Base-by-base conservation (phyloP, 2,329 filamentous ascomycete species). In the Ceratocystis albifundus region DNA sequence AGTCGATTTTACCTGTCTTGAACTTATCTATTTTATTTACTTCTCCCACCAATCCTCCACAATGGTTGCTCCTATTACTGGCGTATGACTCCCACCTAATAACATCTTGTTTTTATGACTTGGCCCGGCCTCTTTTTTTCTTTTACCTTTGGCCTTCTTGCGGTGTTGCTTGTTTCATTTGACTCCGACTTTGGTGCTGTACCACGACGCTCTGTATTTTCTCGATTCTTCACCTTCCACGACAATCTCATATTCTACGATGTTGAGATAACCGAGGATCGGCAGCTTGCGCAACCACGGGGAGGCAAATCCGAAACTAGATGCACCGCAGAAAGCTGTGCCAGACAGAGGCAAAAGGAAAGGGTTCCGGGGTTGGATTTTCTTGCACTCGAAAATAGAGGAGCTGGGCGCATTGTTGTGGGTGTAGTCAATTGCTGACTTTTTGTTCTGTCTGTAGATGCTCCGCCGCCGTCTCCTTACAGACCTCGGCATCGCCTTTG, bases 401-500 rank as follows among this genome's bases (percentile, higher is more conserved):
- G 41, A 25, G 4, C 25, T 22, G 55, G 45, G 25, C 44, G 61
- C 36, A 15, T n/a, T 25, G 30, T 10, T 62, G 62, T 4, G 36
- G 28, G 50, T 36, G 25, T 46, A 25, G 44, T 20, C 32, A 66
- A 44, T 61, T 17, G 32, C 66, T 67, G 53, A 66, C 67, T 28
- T 65, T 59, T 46, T 25, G n/a, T 20, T 59, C 15, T 46, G 45
- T 2, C 32, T 59, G 69, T 68, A 85, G 82, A 85, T 84, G 80
- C 80, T 85, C 75, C 81, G 81, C 76, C 79, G 81, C 74, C 77
- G 78, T 74, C 80, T 85, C 74, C 77, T 85, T 72, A 74, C 80
- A 70, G 82, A 85, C 73, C 77, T 85, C 68, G 72, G 76, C 67
- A 79, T 84, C 73, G 80, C 77, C 70, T 77, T 85, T 68, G 81